These are phyloP conservation scores for Kluyveromyces nonfermentans DNA, from an alignment of 805 yeast genomes.

Conservation along the genomic window DNA sequence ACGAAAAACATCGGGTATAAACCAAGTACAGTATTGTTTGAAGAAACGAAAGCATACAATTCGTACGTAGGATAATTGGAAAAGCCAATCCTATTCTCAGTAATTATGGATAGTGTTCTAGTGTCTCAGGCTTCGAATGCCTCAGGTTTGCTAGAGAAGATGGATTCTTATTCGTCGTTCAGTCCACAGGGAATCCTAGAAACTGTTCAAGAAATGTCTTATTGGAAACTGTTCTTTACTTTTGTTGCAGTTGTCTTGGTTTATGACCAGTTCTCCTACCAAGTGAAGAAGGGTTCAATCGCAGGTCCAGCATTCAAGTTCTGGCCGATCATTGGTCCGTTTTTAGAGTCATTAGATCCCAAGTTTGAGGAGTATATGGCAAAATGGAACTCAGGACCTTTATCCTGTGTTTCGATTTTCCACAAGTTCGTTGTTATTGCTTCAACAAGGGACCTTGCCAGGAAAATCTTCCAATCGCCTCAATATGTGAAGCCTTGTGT, in stretches of 20 bases:
- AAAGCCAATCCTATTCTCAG: background rate
- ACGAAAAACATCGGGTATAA: background rate
- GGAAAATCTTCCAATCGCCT: constrained; percentile 80
- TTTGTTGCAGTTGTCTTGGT: constrained; percentile 39
- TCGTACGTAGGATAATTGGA: background rate
- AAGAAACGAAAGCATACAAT: background rate
- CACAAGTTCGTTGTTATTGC: constrained; percentile 97
- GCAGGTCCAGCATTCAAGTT: constrained; percentile 84
- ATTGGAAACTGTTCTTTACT: constrained; percentile 46
- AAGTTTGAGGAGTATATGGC: constrained; percentile 87
- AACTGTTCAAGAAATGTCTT: constrained; percentile 30
- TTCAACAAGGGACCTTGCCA: constrained; percentile 74
- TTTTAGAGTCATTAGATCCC: constrained; percentile 88
- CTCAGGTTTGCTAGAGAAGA: constrained; percentile 10
- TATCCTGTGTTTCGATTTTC: constrained; percentile 94
- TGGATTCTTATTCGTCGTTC: constrained; percentile 2
- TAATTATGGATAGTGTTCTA: constrained; percentile 15
- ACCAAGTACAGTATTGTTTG: no score
- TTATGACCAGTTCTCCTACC: constrained; percentile 73
- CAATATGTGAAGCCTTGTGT: constrained; percentile 92
- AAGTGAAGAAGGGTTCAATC: constrained; percentile 72
- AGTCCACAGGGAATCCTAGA: constrained; percentile 8
- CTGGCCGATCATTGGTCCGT: constrained; percentile 96
- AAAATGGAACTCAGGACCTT: constrained; percentile 91
- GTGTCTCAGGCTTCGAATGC: constrained; percentile 13